phyloP scores from a whole-genome alignment of 1,284 basidiomycete genomes.

The Ceratobasidium sp. region DNA sequence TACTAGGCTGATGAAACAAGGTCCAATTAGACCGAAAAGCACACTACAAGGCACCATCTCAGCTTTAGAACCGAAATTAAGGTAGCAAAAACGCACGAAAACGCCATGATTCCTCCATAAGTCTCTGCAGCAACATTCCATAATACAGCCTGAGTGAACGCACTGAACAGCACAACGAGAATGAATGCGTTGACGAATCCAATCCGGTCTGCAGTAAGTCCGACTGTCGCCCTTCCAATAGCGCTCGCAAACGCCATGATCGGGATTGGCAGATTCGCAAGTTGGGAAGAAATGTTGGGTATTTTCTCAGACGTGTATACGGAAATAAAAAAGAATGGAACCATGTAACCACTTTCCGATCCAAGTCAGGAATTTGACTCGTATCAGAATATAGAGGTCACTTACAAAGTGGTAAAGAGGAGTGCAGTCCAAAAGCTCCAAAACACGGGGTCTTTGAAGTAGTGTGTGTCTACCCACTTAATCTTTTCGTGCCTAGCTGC shows the following conservation, averaged over 20 bases:
- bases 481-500: slow-evolving; percentile 42
- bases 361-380: background rate
- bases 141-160: slow-evolving; percentile 43
- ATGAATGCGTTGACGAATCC: slow-evolving; percentile 45
- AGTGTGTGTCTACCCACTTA: slow-evolving; percentile 40
- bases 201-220: slow-evolving; percentile 43
- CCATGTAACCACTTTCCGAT: background rate
- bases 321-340: slow-evolving; percentile 44
- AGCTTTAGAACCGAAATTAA: background rate
- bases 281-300: slow-evolving; percentile 37
- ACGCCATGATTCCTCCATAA: slow-evolving; percentile 43
- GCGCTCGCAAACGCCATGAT: slow-evolving; percentile 43
- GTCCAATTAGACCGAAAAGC: slow-evolving; percentile 43
- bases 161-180: slow-evolving; percentile 43
- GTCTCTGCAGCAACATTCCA: slow-evolving; percentile 45
- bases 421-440: slow-evolving; percentile 41
- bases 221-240: slow-evolving; percentile 43
- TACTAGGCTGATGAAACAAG: slow-evolving; percentile 44
- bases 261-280: slow-evolving; percentile 43
- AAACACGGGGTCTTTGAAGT: slow-evolving; percentile 41
- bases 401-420: slow-evolving; percentile 38
- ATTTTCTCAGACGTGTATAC: slow-evolving; percentile 43
- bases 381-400: background rate
- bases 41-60: background rate
- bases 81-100: slow-evolving; percentile 38